Percentiles rank a stretch among this genome's conserved stretches.
phyloP scores from a whole-genome alignment of 1,284 basidiomycete species.

The Erythrobasidium hasegawianum region DNA sequence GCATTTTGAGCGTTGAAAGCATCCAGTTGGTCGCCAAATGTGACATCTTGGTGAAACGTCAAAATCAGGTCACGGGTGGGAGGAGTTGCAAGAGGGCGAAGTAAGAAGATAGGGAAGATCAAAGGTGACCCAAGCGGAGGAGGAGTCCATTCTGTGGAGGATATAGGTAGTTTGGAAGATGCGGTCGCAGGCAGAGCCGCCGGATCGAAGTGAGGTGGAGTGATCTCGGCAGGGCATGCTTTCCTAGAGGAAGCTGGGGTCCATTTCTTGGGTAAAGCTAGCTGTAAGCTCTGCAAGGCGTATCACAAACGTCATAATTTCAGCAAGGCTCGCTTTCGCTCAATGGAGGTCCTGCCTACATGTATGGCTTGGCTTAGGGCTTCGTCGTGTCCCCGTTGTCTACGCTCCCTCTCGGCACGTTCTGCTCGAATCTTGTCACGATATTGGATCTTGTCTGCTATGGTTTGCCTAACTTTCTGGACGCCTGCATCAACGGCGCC shows the following conservation, averaged over 20 bases:
- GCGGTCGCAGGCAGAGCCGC: conserved; percentile 22
- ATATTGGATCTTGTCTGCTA: conserved; percentile 38
- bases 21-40: conserved; percentile 72
- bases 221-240: conserved; percentile 49
- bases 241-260: conserved; percentile 17
- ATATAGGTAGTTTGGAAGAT: conserved; percentile 55
- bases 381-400: conserved; percentile 54
- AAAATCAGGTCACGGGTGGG: conserved; percentile 80
- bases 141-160: conserved; percentile 56
- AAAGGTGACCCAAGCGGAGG: conserved; percentile 60
- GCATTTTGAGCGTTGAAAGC: conserved; percentile 65
- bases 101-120: conserved; percentile 80
- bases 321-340: too few species aligned
- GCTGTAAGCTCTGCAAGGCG: conserved; percentile 67
- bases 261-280: conserved; percentile 53
- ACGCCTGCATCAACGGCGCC: conserved; percentile 24
- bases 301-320: too few species aligned
- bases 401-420: conserved; percentile 54
- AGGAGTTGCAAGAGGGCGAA: conserved; percentile 76
- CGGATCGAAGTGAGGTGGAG: conserved; percentile 55
- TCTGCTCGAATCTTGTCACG: conserved; percentile 53
- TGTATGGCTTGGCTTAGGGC: conserved; percentile 49
- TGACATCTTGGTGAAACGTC: conserved; percentile 77
- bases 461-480: conserved; percentile 42
- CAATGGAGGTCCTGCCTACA: background rate